Evolutionary conservation across 768 basidiomycete genomes (phyloP).

Genomic region (Hortiboletus flavorubellus): DNA sequence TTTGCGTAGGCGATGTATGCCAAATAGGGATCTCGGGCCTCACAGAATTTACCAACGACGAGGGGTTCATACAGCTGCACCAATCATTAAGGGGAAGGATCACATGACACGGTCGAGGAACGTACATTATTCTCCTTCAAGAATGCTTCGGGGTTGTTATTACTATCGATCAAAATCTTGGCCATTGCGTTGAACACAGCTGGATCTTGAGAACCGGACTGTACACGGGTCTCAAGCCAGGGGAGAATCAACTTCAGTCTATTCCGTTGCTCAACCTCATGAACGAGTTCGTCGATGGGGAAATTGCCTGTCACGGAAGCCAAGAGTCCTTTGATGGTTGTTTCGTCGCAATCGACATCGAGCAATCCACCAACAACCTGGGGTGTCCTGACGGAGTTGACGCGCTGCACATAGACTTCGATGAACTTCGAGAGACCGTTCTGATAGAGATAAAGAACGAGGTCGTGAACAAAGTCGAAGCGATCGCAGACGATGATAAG

Average conservation of each 20-base stretch:
- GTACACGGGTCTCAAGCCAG: slow-evolving; percentile 93
- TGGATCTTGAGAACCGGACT: slow-evolving; percentile 90
- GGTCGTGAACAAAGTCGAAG: slow-evolving; percentile 99
- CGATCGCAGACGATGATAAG: slow-evolving; percentile 99
- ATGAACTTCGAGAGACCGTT: slow-evolving; percentile 96
- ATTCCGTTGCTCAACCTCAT: slow-evolving; percentile 96
- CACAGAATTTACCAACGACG: slow-evolving; percentile 98
- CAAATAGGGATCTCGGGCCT: slow-evolving; percentile 95
- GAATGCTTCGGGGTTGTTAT: slow-evolving; percentile 97
- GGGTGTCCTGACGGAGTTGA: slow-evolving; percentile 95
- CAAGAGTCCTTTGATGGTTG: slow-evolving; percentile 90
- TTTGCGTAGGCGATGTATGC: slow-evolving; percentile 99
- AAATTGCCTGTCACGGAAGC: slow-evolving; percentile 95
- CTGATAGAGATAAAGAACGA: slow-evolving; percentile 97
- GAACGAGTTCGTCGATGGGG: slow-evolving; percentile 96
- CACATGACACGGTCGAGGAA: slow-evolving; percentile 4
- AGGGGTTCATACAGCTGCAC: slow-evolving; percentile 89
- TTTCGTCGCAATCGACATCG: slow-evolving; percentile 98
- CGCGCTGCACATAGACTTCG: slow-evolving; percentile 99
- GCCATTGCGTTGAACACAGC: slow-evolving; percentile 96
- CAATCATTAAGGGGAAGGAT: slow-evolving; percentile 7
- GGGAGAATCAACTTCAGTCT: slow-evolving; percentile 95
- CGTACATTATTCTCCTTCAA: slow-evolving; percentile 97
- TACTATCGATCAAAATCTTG: slow-evolving; percentile 98
- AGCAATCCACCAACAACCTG: slow-evolving; percentile 95